phyloP scores from a whole-genome alignment of 495 filamentous ascomycete species.

The Lasiosphaeriaceae sp. region DNA sequence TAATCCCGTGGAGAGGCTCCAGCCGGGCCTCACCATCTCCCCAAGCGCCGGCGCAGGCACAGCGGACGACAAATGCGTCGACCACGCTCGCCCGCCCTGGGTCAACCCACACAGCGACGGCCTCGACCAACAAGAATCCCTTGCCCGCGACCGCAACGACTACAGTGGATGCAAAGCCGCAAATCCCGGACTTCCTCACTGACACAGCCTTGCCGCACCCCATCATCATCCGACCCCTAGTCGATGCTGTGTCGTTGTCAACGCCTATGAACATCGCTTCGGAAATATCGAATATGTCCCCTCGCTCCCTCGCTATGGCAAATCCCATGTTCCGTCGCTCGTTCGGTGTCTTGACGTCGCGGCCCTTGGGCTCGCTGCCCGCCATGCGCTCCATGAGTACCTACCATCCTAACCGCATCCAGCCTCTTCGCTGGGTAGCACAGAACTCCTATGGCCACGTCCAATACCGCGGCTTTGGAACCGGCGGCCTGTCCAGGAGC shows the following conservation, averaged over 20 bases:
- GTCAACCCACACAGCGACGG: conserved; percentile 1
- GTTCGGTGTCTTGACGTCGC: conserved; percentile 19
- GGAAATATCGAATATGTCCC: conserved; percentile 27
- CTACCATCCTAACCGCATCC: conserved; percentile 19
- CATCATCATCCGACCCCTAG: conserved; percentile 16
- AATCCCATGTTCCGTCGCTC: conserved; percentile 34
- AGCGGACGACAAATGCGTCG: not conserved
- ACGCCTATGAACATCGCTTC: conserved; percentile 23
- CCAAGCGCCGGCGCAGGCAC: conserved; percentile 10
- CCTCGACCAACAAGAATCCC: conserved; percentile 7
- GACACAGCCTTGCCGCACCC: conserved; percentile 16
- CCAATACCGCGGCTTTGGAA: conserved; percentile 36
- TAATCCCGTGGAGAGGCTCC: conserved; percentile 38
- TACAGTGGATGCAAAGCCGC: conserved; percentile 12
- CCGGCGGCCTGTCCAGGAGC: conserved; percentile 40
- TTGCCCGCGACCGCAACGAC: not conserved
- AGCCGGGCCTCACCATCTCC: conserved; percentile 3
- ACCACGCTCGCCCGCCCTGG: not conserved
- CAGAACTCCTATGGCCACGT: conserved; percentile 7
- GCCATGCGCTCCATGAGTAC: conserved; percentile 28
- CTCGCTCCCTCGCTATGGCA: conserved; percentile 28
- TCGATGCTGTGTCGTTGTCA: conserved; percentile 5
- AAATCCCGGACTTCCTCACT: conserved; percentile 41
- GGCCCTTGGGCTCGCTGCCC: conserved; percentile 14
- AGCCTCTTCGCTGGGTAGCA: conserved; percentile 10